Evolutionary conservation across 805 yeast genomes (phyloP), one percentile per base, ranked within the genome.

Genomic region (Starmerella floricola): DNA sequence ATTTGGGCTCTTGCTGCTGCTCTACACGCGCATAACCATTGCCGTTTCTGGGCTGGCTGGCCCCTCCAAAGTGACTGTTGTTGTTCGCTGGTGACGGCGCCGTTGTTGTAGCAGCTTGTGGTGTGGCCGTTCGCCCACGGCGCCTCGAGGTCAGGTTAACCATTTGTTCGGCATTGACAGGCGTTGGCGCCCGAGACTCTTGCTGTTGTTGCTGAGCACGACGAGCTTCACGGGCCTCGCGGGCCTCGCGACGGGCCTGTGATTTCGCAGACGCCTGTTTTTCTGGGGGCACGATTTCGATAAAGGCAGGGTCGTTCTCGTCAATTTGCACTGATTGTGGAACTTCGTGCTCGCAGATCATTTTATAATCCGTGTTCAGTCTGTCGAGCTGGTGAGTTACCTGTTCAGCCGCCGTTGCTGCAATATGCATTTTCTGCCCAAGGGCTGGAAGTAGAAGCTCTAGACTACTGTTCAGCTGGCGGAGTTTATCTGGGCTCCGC

Each of bases 391-490:
- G 81, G 45, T 78, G 74, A 24, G 69, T 64, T 35, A 86, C 70
- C 11, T 78, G 71, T 53, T 87, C 96, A 24, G 83, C 72, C 18
- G 96, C 95, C 31, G 84, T 78, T 1, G 88, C 79, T 4, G 96
- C 88, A 32, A 91, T 95, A 60, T 88, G 96, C 93, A 91, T 85
- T 62, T 91, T 91, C 59, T 91, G 96, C 58, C 88, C 97, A 42
- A 88, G 63, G 47, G 95, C 83, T 1, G 97, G 96, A 66, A 88
- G 76, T 42, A 88, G 68, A 44, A 83, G 94, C 48, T 68, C 66
- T 16, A 75, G 65, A 27, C 67, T 50, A 13, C 52, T 51, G 26
- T 70, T 66, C 24, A 74, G 66, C 30, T 59, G 62, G 19, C 56
- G 48, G 32, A 59, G 57, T 41, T 53, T 41, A 42, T 58, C 59